Evolutionary conservation across 306 rosid species (phyloP), one percentile per base, ranked within the genome.

Genomic region (Begonia masoniana): DNA sequence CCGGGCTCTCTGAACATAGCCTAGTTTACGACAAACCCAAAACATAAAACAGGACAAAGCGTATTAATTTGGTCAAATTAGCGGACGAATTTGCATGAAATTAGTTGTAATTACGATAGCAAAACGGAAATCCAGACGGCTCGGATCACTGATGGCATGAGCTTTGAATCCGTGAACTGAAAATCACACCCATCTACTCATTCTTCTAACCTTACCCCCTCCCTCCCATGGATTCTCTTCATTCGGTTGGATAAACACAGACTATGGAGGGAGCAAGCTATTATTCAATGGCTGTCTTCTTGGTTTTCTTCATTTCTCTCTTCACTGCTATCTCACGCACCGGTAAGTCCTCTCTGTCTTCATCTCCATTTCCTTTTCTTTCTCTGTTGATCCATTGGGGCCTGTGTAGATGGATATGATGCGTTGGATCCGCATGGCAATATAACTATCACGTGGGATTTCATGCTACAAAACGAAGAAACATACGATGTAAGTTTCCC

Each of bases 391-490:
- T 17, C 58, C 10, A 53, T 9, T 23, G 10, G n/a, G 23, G 39
- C 9, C 54, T 62, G 48, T 72, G 74, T 82, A 87, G 96, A 72
- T 79, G 96, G 75, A 58, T 87, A 54, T 65, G 91, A 87, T 61
- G 26, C 78, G 10, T 56, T 78, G 70, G 94, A 87, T 76, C 96
- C 94, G 46, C 15, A 41, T 48, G 91, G 75, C 24, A 87, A 71
- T 56, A 55, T 81, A 60, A 83, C 78, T 13, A 13, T 87, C 69
- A 67, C 82, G 6, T 83, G 91, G 94, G 91, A 83, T 81, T 77
- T 76, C 60, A 15, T 74, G 42, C 15, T 75, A 7, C 78, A 76
- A 36, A 78, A 52, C 45, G 81, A 52, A 12, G 61, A 41, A 4
- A 57, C 72, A 15, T 55, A 16, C 46, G 83, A 81, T 52, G 96